phyloP scores from a whole-genome alignment of 2,329 filamentous ascomycete genomes.

The Trichoderma brevicompactum region DNA sequence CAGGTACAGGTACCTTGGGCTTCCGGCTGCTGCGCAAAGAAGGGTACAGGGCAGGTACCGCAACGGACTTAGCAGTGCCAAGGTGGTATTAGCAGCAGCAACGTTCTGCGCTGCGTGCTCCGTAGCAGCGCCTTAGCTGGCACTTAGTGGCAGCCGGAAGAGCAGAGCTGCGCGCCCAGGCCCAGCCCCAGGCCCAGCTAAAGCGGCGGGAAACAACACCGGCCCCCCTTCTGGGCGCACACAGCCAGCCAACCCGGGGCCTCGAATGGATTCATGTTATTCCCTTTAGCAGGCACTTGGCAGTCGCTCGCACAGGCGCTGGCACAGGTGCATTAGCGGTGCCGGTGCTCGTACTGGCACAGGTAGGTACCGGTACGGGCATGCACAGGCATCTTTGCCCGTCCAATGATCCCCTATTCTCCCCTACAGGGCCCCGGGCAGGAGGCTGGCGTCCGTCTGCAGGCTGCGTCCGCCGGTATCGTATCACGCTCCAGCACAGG shows the following conservation, averaged over 20 bases:
- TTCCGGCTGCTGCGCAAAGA: not conserved
- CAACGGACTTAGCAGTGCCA: not conserved
- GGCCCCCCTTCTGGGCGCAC: too few relatives aligned
- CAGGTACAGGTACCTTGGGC: not conserved
- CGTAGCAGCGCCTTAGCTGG: slow-evolving; percentile 1
- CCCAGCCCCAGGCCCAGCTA: too few relatives aligned
- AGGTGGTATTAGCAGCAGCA: not conserved
- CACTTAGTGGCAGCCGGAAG: slow-evolving; percentile 8
- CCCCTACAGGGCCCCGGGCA: slow-evolving; percentile 19
- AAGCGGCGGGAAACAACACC: too few relatives aligned
- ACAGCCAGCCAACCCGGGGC: too few relatives aligned
- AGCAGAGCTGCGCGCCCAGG: not conserved
- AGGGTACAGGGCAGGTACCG: not conserved
- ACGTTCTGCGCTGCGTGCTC: not conserved
- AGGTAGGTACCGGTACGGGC: not conserved
- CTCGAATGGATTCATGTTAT: too few relatives aligned
- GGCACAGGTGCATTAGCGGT: too few relatives aligned
- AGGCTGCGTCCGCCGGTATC: slow-evolving; percentile 27
- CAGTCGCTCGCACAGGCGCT: too few relatives aligned
- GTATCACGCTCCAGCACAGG: slow-evolving; percentile 24
- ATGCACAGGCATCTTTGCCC: not conserved
- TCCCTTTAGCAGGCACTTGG: too few relatives aligned
- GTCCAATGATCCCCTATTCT: slow-evolving; percentile 30
- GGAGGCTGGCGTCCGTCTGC: slow-evolving; percentile 20
- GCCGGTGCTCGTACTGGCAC: not conserved